Evolutionary conservation across 768 basidiomycete species (phyloP), one percentile per base, ranked within the genome.

Genomic region (Pisolithus sp.): DNA sequence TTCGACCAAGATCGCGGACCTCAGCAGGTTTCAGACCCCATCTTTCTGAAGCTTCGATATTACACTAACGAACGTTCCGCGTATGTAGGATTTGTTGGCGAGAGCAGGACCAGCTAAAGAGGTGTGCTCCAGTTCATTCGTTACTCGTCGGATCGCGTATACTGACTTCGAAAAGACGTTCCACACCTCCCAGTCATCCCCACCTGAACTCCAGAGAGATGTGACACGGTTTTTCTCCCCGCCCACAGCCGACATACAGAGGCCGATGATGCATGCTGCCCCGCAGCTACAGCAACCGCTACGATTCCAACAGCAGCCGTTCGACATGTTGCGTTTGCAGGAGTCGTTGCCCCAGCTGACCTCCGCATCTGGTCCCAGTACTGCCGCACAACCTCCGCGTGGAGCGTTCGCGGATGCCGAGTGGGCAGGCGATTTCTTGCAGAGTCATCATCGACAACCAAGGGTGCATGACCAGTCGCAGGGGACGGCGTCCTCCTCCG

Each of bases 1-100:
- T 85, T 92, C 55, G 88, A 89, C 57, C 76, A 79, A 41, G 91
- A 93, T 64, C 76, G 88, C 59, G 88, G 87, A 8, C 62, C 80
- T 2, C 87, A 89, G 65, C 89, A 90, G 74, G 89, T 91, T n/a
- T 60, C 21, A 66, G 61, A n/a, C 15, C 20, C 17, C 26, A 30
- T 21, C 26, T 20, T 37, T 43, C 43, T 21, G 46, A 18, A 38
- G 18, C 36, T 18, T 41, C 40, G 26, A 21, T 8, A 26, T 24
- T 3, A 15, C 7, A 21, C 40, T 41, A 18, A 18, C 21, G 39
- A 7, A 40, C 30, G 30, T 31, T 10, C 10, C 30, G 12, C 5
- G 7, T 28, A 45, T 28, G 26, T 59, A 89, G 86, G 92, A 94
- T 63, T 76, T 86, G 53, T 85, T 86, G 64, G 77, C 80, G 44